Percentiles rank a stretch among this genome's conserved stretches.
Conservation (phyloP, 108 stramenopile species). For the Fragilariopsis cylindrus region DNA sequence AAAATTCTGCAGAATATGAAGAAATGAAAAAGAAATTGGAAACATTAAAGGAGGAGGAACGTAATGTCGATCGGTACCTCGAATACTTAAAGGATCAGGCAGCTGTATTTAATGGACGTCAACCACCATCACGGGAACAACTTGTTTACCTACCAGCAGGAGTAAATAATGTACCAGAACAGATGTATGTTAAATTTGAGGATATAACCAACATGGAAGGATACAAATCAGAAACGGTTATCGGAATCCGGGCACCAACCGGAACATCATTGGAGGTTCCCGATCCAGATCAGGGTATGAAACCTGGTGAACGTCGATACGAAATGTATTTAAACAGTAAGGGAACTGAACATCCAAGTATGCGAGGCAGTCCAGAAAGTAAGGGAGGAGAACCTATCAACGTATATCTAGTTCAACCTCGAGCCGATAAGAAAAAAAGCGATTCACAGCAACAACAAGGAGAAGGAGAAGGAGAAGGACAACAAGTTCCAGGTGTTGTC, state of each 20-base stretch:
- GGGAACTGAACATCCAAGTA: constrained; percentile 5
- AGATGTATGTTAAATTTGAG: constrained; percentile 67
- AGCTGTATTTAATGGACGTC: constrained; percentile 26
- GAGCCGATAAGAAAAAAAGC: constrained; percentile 28
- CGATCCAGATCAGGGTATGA: constrained; percentile 85
- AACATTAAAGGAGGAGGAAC: constrained; percentile 42
- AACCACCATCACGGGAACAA: constrained; percentile 27
- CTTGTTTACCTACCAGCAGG: constrained; percentile 32
- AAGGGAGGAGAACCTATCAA: constrained; percentile 50
- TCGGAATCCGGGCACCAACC: constrained; percentile 88
- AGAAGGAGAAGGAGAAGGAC: background rate
- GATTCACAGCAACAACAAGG: background rate
- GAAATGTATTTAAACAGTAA: constrained; percentile 87
- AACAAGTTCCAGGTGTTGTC: constrained; percentile 16
- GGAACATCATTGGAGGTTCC: constrained; percentile 91
- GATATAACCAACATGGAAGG: constrained; percentile 67
- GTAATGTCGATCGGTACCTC: constrained; percentile 37
- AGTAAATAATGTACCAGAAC: constrained; percentile 23
- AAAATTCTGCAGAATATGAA: constrained; percentile 27
- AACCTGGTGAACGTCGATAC: constrained; percentile 67
- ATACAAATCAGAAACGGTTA: constrained; percentile 76
- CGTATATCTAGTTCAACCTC: constrained; percentile 58
- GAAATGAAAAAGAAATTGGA: constrained; percentile 37
- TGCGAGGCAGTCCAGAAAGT: background rate
- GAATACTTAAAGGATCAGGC: constrained; percentile 41